Base-by-base conservation (phyloP, 768 basidiomycete genomes). In the Mycena metata region DNA sequence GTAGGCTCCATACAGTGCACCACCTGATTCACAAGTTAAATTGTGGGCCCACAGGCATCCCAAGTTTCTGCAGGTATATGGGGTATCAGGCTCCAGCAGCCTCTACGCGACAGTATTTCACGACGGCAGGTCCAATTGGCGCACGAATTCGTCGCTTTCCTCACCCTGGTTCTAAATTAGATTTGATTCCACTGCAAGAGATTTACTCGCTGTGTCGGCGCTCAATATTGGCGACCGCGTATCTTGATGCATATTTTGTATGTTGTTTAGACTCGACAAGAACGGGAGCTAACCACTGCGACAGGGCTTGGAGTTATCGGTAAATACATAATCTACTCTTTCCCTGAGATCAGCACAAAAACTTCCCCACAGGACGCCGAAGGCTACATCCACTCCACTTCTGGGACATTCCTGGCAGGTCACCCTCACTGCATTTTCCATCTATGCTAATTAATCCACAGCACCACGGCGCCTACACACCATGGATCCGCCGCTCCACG, bases 31-130 rank as follows among this genome's bases (percentile, higher is more conserved):
- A 45, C 30, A 6, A 33, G 11, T 15, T 39, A 2, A 39, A 11
- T 15, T 9, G 39, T 4, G 39, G 15, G 39, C 39, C 30, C 23
- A 33, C 24, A 52, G 60, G 3, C 63, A 64, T 42, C 55, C 55
- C 2, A 64, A 57, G n/a, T 64, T 62, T 17, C 50, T 62, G 5
- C 60, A 57, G 23, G 63, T 64, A 2, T 56, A 64, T 35, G 54
- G 63, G 7, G 49, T 57, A 9, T 39, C 50, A 26, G 60, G 39
- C 19, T 42, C 49, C 4, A 42, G 23, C 17, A 52, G 35, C 13
- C 60, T 62, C 23, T 62, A 62, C 13, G 60, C 60, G 2, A 62
- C 60, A 16, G 60, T 62, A 21, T 62, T 62, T 36, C 60, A 62
- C 30, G 60, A 62, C 13, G 60, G 60, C 26, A 12, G 13, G 50